These are phyloP conservation scores for Mucuna pruriens DNA, from an alignment of 306 rosid genomes.

Conservation along the genomic window DNA sequence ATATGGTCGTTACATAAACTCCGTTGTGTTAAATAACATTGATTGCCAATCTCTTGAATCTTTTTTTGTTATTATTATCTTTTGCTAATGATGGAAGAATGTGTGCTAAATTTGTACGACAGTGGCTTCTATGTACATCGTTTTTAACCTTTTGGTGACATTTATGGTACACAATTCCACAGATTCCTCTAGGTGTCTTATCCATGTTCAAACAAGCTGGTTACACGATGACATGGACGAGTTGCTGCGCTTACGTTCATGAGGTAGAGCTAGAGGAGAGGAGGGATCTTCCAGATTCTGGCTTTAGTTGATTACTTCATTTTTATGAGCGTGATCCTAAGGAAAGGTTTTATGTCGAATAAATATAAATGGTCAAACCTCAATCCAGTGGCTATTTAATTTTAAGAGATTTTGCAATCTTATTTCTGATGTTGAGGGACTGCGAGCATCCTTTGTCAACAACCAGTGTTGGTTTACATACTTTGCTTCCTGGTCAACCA, in stretches of 20 bases:
- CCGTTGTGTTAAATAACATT: slow-evolving; percentile 33
- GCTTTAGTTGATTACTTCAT: neutral
- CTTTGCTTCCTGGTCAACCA: no score
- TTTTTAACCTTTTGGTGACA: neutral
- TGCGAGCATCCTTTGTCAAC: no score
- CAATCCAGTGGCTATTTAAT: no score
- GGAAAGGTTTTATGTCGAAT: neutral
- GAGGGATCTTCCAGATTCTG: neutral
- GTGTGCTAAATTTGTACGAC: neutral
- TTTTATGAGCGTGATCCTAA: neutral
- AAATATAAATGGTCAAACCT: neutral
- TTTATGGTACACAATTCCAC: neutral
- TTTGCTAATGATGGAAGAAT: neutral
- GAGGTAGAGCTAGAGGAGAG: neutral
- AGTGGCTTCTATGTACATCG: neutral
- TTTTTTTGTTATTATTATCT: neutral
- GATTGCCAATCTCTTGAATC: neutral
- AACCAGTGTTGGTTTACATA: no score
- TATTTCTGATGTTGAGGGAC: no score
- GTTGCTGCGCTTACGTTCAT: neutral
- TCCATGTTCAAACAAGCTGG: neutral
- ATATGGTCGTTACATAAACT: slow-evolving; percentile 29
- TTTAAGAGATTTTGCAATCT: neutral
- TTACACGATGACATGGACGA: neutral
- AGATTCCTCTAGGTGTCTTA: neutral